Conservation (phyloP, 2,329 filamentous ascomycete genomes). For the Trichophaea hybrida region DNA sequence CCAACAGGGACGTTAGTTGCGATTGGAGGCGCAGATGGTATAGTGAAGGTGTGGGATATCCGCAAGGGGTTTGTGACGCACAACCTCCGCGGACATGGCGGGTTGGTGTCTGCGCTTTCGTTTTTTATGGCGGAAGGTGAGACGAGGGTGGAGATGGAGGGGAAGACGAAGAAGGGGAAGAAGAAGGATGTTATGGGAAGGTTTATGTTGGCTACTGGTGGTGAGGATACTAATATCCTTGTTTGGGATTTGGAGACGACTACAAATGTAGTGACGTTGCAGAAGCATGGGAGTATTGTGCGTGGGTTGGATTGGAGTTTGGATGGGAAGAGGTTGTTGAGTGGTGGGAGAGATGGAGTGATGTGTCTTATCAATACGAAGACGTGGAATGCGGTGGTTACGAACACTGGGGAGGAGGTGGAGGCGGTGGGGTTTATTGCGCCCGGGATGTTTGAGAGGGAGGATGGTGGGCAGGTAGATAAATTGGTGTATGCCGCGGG, state of each 20-base stretch:
- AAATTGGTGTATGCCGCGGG: conserved; percentile 55
- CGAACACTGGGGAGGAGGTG: conserved; percentile 71
- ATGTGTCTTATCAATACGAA: conserved; percentile 78
- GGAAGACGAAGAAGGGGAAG: conserved; percentile 32
- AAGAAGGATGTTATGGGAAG: conserved; percentile 36
- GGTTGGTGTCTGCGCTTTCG: conserved; percentile 74
- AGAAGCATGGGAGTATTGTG: conserved; percentile 93
- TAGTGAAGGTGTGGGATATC: conserved; percentile 95
- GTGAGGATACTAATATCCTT: conserved; percentile 82
- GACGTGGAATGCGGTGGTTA: conserved; percentile 68
- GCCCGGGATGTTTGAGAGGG: conserved; percentile 36
- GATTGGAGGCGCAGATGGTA: conserved; percentile 82
- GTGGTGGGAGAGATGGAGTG: conserved; percentile 83
- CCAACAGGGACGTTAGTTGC: conserved; percentile 77
- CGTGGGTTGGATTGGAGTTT: conserved; percentile 54
- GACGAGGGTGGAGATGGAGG: conserved; percentile 32
- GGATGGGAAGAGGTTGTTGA: conserved; percentile 45
- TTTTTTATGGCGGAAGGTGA: conserved; percentile 55
- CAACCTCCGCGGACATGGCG: conserved; percentile 84
- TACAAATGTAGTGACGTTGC: conserved; percentile 59
- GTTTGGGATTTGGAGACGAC: conserved; percentile 86
- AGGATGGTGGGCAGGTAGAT: conserved; percentile 10
- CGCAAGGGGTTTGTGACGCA: conserved; percentile 80
- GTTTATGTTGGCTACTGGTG: conserved; percentile 76
- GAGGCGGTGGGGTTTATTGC: conserved; percentile 71